Conservation (phyloP, 2,329 filamentous ascomycete genomes). For the Biscogniauxia mediterranea region DNA sequence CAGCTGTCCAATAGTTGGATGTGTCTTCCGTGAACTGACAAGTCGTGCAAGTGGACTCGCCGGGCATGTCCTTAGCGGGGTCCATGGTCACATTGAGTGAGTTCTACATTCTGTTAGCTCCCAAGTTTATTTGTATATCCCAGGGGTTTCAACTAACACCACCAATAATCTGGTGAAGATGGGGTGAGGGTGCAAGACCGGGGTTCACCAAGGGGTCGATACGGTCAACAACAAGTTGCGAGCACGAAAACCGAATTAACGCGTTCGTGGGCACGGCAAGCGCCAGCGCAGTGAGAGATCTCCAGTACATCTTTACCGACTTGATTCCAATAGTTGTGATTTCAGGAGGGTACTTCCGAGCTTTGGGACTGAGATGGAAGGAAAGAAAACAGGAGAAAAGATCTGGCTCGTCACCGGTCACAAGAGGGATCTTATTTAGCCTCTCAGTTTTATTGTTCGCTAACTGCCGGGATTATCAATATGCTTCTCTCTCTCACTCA, state of each 20-base stretch:
- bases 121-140: background rate
- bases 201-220: conserved; percentile 31
- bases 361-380: conserved; percentile 1
- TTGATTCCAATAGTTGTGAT: background rate
- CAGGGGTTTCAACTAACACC: conserved; percentile 18
- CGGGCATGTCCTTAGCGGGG: conserved; percentile 27
- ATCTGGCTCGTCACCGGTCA: background rate
- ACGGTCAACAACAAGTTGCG: conserved; percentile 30
- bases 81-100: conserved; percentile 30
- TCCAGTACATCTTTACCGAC: conserved; percentile 20
- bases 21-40: conserved; percentile 29
- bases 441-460: background rate
- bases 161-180: conserved; percentile 33
- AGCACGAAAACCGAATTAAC: conserved; percentile 31
- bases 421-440: conserved; percentile 13
- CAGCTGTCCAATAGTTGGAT: conserved; percentile 31
- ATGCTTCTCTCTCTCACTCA: conserved; percentile 1
- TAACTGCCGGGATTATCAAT: background rate
- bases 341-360: background rate
- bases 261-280: conserved; percentile 23
- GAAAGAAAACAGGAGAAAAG: background rate
- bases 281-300: conserved; percentile 21
- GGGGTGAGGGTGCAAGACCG: conserved; percentile 27
- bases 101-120: conserved; percentile 15
- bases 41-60: conserved; percentile 28